Evolutionary conservation across 805 yeast species (phyloP).

Genomic region (Myxozyma udenii): DNA sequence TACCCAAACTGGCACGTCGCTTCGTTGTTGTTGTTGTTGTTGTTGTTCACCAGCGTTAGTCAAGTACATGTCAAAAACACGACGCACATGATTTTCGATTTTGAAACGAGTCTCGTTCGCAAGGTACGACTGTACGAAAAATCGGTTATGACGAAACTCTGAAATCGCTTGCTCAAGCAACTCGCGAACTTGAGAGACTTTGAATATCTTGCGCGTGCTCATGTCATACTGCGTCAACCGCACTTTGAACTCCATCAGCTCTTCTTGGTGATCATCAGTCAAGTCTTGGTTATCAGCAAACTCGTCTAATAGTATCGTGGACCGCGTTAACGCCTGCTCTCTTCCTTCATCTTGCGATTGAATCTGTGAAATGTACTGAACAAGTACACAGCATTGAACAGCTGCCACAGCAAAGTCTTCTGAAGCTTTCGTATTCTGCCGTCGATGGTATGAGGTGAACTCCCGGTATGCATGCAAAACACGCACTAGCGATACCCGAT

Average conservation of each 20-base stretch:
- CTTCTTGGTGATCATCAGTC: too few relatives aligned
- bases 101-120: constrained; percentile 11
- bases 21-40: too few relatives aligned
- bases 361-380: constrained; percentile 4
- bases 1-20: too few relatives aligned
- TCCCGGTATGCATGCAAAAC: too few relatives aligned
- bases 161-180: constrained; percentile 9
- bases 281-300: too few relatives aligned
- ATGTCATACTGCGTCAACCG: constrained; percentile 6
- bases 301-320: too few relatives aligned
- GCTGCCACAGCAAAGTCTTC: constrained; percentile 1
- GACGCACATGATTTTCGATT: constrained; percentile 16
- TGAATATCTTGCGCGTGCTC: constrained; percentile 5
- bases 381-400: constrained; percentile 7
- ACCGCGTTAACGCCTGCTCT: too few relatives aligned
- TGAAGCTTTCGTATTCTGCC: background rate
- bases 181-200: constrained; percentile 16
- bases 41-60: too few relatives aligned
- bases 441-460: background rate
- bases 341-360: too few relatives aligned
- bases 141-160: constrained; percentile 8
- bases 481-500: too few relatives aligned
- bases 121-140: constrained; percentile 10
- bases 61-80: constrained; percentile 3
- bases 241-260: constrained; percentile 6